phyloP scores from a whole-genome alignment of 345 rosid genomes.

The Populus alba region DNA sequence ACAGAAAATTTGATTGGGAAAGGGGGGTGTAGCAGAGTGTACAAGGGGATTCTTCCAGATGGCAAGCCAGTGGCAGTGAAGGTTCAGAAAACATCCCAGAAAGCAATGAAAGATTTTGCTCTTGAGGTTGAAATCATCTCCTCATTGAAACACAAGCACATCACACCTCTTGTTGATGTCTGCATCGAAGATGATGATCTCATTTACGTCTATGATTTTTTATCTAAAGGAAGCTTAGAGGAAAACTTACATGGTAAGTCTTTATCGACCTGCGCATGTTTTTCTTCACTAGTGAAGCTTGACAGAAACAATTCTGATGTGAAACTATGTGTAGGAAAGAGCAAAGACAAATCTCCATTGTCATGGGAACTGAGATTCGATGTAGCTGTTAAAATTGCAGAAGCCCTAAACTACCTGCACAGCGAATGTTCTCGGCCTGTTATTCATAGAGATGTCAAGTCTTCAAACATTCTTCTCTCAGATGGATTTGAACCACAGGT shows the following conservation, averaged over 20 bases:
- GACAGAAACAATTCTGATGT: slow-evolving; percentile 11
- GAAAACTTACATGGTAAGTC: slow-evolving; percentile 65
- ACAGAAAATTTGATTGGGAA: slow-evolving; percentile 71
- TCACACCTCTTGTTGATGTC: slow-evolving; percentile 62
- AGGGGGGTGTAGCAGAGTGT: slow-evolving; percentile 80
- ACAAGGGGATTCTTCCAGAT: slow-evolving; percentile 68
- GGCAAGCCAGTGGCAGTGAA: slow-evolving; percentile 72
- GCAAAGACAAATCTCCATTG: slow-evolving; percentile 34
- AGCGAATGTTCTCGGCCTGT: slow-evolving; percentile 61
- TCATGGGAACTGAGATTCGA: slow-evolving; percentile 65
- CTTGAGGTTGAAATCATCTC: slow-evolving; percentile 72
- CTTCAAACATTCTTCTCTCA: slow-evolving; percentile 84
- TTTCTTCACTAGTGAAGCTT: background rate
- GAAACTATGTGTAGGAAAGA: slow-evolving; percentile 27
- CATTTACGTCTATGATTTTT: slow-evolving; percentile 69
- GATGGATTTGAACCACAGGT: slow-evolving; percentile 77
- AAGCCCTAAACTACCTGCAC: slow-evolving; percentile 73
- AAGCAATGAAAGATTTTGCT: slow-evolving; percentile 64
- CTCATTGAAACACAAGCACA: slow-evolving; percentile 57
- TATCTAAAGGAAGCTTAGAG: slow-evolving; percentile 73
- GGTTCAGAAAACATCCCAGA: slow-evolving; percentile 56
- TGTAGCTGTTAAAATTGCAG: slow-evolving; percentile 64
- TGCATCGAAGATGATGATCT: slow-evolving; percentile 53
- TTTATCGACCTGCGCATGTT: background rate
- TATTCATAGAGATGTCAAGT: slow-evolving; percentile 90